A percentile compares a stretch with the other conserved stretches of the same genome.
Evolutionary conservation across 345 rosid species (phyloP).

Genomic region (Eucalyptus sp.): DNA sequence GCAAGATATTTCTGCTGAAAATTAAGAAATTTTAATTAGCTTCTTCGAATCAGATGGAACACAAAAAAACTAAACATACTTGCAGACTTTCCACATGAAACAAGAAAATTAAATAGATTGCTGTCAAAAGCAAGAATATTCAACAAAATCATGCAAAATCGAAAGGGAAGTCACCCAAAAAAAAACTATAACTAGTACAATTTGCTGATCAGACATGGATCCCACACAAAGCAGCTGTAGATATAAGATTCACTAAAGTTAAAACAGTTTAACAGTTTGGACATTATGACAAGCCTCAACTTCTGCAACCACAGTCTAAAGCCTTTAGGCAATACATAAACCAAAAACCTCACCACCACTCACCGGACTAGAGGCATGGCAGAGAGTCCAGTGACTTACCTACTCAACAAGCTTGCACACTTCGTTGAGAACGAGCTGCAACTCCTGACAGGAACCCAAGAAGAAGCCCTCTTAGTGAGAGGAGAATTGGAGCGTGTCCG

Average conservation of each 20-base stretch:
- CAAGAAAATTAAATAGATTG: not conserved
- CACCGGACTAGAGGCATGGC: not conserved
- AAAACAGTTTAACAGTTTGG: not conserved
- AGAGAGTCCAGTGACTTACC: not conserved
- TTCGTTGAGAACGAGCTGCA: not conserved
- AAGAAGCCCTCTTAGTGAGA: not conserved
- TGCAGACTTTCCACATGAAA: not conserved
- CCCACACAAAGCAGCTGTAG: not conserved
- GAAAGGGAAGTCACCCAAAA: not conserved
- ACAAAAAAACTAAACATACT: not conserved
- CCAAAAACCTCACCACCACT: not conserved
- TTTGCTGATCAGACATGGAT: not conserved
- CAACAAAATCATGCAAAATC: not conserved
- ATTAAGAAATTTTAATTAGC: not conserved
- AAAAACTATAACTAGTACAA: not conserved
- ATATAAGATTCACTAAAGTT: not conserved
- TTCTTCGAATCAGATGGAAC: not conserved
- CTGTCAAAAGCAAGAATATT: not conserved
- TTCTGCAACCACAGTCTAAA: not conserved
- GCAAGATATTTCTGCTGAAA: not conserved
- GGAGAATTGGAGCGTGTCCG: conserved; percentile 7
- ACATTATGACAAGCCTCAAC: not conserved
- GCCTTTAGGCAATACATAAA: not conserved
- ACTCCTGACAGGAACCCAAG: not conserved
- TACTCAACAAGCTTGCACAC: not conserved